These are phyloP conservation scores for Podaxis sp. DNA, from an alignment of 768 basidiomycete species.

Conservation along the genomic window DNA sequence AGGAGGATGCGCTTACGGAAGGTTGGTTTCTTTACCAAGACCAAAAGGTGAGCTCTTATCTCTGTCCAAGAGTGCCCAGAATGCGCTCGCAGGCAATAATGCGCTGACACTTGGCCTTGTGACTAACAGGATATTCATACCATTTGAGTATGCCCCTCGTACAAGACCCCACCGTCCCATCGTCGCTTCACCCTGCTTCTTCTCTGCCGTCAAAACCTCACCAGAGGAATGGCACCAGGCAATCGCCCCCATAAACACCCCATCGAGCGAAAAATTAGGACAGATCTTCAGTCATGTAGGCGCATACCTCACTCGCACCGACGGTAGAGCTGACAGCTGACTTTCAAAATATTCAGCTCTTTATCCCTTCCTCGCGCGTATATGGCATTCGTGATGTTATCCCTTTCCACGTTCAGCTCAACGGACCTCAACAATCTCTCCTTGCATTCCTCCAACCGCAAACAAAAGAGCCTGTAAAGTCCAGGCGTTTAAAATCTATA, in stretches of 20 bases:
- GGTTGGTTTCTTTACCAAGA: conserved; percentile 44
- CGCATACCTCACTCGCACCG: conserved; percentile 13
- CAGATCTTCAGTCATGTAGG: conserved; percentile 54
- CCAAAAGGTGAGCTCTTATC: conserved; percentile 40
- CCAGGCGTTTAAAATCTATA: background rate
- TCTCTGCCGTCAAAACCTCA: conserved; percentile 55
- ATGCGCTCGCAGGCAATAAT: background rate
- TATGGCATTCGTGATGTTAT: conserved; percentile 57
- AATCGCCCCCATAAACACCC: conserved; percentile 40
- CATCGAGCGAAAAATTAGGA: conserved; percentile 30
- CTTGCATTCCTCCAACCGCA: conserved; percentile 40
- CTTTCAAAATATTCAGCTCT: conserved; percentile 39
- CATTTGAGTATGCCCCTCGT: conserved; percentile 53
- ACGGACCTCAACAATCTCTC: conserved; percentile 45
- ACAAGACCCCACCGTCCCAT: conserved; percentile 58
- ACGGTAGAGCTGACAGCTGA: conserved; percentile 4
- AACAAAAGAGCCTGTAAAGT: conserved; percentile 19
- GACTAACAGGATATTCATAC: conserved; percentile 42
- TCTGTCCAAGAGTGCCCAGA: background rate
- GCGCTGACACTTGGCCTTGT: conserved; percentile 1
- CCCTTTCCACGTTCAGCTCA: conserved; percentile 66
- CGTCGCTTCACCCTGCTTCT: conserved; percentile 45
- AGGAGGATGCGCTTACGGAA: conserved; percentile 38
- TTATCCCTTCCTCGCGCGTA: conserved; percentile 55
- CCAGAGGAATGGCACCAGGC: conserved; percentile 70